A percentile compares a stretch with the other conserved stretches of the same genome.
Conservation (phyloP, 805 yeast species). For the Yamadazyma insecticola region DNA sequence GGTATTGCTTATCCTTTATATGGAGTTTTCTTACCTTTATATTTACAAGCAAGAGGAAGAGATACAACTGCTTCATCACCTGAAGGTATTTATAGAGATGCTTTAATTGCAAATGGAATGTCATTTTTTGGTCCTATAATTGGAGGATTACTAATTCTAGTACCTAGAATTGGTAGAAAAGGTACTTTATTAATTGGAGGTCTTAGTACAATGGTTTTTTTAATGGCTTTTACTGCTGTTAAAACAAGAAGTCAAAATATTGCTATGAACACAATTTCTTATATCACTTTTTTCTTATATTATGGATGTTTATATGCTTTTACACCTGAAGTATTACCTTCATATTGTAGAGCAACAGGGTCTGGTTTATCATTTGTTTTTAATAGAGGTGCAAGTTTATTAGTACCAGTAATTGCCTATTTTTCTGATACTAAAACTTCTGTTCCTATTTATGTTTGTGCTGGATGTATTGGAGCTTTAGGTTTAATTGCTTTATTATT, state of each 20-base stretch:
- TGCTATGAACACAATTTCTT: constrained; percentile 49
- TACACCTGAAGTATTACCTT: constrained; percentile 35
- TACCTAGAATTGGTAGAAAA: constrained; percentile 43
- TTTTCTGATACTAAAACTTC: constrained; percentile 21
- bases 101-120: constrained; percentile 21
- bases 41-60: constrained; percentile 48
- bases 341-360: constrained; percentile 33
- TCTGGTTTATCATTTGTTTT: constrained; percentile 30
- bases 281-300: constrained; percentile 35
- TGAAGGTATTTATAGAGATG: constrained; percentile 21
- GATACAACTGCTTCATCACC: constrained; percentile 29
- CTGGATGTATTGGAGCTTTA: constrained; percentile 28
- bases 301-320: constrained; percentile 29
- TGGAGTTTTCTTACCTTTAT: constrained; percentile 48
- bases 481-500: constrained; percentile 27
- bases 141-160: constrained; percentile 18
- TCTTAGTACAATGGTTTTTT: constrained; percentile 48
- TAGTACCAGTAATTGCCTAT: constrained; percentile 37
- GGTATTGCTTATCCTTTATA: constrained; percentile 54
- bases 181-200: constrained; percentile 57
- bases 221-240: constrained; percentile 59
- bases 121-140: constrained; percentile 28
- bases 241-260: constrained; percentile 40
- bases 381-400: constrained; percentile 28
- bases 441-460: constrained; percentile 35